Percentiles rank a stretch among this genome's conserved stretches.
phyloP scores from a whole-genome alignment of 2,329 filamentous ascomycete species.

The Aspergillus tamarii region DNA sequence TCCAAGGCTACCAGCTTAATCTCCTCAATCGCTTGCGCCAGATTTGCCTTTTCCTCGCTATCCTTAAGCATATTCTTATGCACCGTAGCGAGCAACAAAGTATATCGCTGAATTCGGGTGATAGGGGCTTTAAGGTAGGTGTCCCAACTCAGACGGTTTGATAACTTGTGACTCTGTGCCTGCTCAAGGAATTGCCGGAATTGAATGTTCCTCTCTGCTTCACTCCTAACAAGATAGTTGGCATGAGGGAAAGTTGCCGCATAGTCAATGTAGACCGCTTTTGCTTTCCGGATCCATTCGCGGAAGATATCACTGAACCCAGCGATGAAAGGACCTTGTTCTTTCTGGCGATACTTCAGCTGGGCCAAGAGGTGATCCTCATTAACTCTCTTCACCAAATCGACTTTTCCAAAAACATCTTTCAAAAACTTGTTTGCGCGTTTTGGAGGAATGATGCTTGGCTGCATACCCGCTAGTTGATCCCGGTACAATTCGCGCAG shows the following conservation, averaged over 20 bases:
- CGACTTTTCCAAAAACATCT: conserved; percentile 88
- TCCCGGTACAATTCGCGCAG: conserved; percentile 85
- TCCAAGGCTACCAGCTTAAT: conserved; percentile 87
- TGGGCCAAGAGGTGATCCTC: conserved; percentile 90
- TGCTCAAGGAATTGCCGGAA: conserved; percentile 86
- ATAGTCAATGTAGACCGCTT: conserved; percentile 86
- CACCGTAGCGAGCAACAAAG: conserved; percentile 79
- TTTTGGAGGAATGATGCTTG: conserved; percentile 78
- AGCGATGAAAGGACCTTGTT: conserved; percentile 91
- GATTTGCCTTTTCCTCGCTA: conserved; percentile 84
- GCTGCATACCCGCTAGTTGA: conserved; percentile 70
- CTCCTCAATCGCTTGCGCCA: conserved; percentile 83
- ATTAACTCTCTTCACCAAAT: conserved; percentile 85
- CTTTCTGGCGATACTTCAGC: conserved; percentile 93
- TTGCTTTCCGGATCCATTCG: conserved; percentile 97
- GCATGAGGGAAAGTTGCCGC: conserved; percentile 85
- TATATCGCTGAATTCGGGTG: conserved; percentile 87
- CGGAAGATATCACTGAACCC: conserved; percentile 97
- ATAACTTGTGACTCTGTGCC: conserved; percentile 75
- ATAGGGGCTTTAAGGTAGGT: conserved; percentile 93
- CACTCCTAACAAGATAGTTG: conserved; percentile 78
- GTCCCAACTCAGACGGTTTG: conserved; percentile 86
- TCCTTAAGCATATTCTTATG: conserved; percentile 81
- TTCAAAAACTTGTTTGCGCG: conserved; percentile 77
- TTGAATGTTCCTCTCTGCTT: conserved; percentile 79